Evolutionary conservation across 768 basidiomycete species (phyloP).

Genomic region (Leucocoprinus sp.): DNA sequence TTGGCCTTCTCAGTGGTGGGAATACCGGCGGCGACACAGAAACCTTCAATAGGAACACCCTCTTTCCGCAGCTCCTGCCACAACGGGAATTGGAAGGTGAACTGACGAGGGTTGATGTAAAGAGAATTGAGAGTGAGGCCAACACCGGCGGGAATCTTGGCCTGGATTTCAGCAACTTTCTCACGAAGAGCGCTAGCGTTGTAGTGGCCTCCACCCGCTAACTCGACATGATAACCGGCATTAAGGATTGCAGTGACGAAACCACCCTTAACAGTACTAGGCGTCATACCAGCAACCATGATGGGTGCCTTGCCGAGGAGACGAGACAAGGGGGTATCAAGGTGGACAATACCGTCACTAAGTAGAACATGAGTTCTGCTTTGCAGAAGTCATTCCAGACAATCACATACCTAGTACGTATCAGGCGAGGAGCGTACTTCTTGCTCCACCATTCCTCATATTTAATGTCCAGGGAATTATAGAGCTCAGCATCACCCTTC

Average conservation of each 20-base stretch:
- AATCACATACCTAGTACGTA: constrained; percentile 76
- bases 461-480: constrained; percentile 52
- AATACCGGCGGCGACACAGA: constrained; percentile 97
- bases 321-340: constrained; percentile 96
- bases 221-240: constrained; percentile 93
- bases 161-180: constrained; percentile 90
- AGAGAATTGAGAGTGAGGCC: constrained; percentile 92
- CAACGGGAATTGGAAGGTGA: constrained; percentile 92
- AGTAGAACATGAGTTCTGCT: neutral
- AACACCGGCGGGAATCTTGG: constrained; percentile 76
- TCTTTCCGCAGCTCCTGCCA: constrained; percentile 98
- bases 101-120: constrained; percentile 98
- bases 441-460: constrained; percentile 89
- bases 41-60: constrained; percentile 95
- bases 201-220: constrained; percentile 98
- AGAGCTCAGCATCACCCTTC: constrained; percentile 84
- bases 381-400: constrained; percentile 2
- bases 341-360: constrained; percentile 85
- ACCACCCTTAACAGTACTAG: constrained; percentile 90
- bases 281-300: constrained; percentile 99
- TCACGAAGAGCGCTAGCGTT: constrained; percentile 79
- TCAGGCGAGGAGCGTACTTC: constrained; percentile 76
- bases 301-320: constrained; percentile 94
- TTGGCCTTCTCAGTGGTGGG: constrained; percentile 95
- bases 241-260: constrained; percentile 90